phyloP scores from a whole-genome alignment of 768 basidiomycete genomes.

The Leccinum uliginosum region DNA sequence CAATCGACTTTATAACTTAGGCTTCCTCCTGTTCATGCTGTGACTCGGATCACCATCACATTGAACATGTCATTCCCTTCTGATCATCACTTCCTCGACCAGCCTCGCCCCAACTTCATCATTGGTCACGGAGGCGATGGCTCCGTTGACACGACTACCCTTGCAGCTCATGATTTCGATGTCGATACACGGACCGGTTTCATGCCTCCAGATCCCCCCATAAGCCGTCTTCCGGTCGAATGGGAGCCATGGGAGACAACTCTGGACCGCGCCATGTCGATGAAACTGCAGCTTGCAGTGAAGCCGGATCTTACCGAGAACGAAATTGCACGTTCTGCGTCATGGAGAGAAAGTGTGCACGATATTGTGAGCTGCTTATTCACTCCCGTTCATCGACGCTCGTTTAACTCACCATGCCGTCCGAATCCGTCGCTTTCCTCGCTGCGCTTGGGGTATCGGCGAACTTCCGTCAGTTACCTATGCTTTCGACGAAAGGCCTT shows the following conservation, averaged over 20 bases:
- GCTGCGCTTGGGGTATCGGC: neutral
- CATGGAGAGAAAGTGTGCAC: constrained; percentile 52
- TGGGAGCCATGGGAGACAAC: constrained; percentile 74
- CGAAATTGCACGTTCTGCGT: constrained; percentile 40
- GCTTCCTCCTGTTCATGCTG: neutral
- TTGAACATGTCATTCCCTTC: constrained; percentile 14
- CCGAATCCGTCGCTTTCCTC: neutral
- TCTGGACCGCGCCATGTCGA: constrained; percentile 46
- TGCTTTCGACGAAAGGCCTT: constrained; percentile 45
- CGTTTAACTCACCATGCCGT: neutral
- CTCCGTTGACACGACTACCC: constrained; percentile 50
- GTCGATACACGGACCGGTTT: constrained; percentile 90
- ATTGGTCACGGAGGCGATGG: constrained; percentile 18
- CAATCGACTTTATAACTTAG: neutral
- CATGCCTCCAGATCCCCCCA: constrained; percentile 76
- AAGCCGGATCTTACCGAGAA: constrained; percentile 36
- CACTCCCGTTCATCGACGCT: neutral
- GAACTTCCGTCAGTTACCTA: constrained; percentile 43
- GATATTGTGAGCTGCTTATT: constrained; percentile 35
- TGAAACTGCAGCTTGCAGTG: constrained; percentile 51
- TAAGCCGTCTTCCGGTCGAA: constrained; percentile 50
- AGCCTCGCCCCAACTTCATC: constrained; percentile 30
- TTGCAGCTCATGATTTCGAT: constrained; percentile 86
- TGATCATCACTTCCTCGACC: constrained; percentile 34
- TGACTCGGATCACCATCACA: neutral